phyloP scores from a whole-genome alignment of 306 rosid species.

The Canavalia ensiformis region DNA sequence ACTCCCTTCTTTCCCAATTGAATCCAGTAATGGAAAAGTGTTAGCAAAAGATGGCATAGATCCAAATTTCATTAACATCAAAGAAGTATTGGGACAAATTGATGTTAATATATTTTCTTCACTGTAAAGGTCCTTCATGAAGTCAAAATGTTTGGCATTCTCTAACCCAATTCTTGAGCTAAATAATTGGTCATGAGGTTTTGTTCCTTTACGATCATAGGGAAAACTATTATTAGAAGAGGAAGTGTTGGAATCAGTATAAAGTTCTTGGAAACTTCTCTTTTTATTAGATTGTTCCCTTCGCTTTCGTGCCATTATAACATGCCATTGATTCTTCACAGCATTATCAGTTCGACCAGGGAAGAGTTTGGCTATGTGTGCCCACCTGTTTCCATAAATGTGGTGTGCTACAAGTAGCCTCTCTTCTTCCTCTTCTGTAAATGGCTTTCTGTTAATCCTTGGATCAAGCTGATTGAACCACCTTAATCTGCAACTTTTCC shows the following conservation, averaged over 20 bases:
- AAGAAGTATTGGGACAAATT: constrained; percentile 31
- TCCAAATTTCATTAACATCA: constrained; percentile 56
- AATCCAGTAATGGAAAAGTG: constrained; percentile 20
- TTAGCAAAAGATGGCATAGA: constrained; percentile 35
- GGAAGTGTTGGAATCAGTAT: constrained; percentile 26
- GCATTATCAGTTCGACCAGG: constrained; percentile 82
- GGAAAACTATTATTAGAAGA: constrained; percentile 26
- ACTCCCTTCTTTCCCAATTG: constrained; percentile 45
- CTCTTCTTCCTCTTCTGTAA: constrained; percentile 74
- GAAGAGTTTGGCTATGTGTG: constrained; percentile 73
- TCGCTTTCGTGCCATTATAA: constrained; percentile 72
- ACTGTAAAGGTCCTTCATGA: constrained; percentile 39
- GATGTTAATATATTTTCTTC: constrained; percentile 41
- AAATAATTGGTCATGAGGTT: constrained; percentile 30
- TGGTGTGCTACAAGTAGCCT: constrained; percentile 71
- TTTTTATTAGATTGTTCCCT: constrained; percentile 73
- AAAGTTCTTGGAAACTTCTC: constrained; percentile 56
- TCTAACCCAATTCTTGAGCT: constrained; percentile 39
- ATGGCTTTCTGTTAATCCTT: constrained; percentile 71
- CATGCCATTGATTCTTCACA: constrained; percentile 86
- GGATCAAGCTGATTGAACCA: constrained; percentile 90
- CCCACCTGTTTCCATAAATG: constrained; percentile 80
- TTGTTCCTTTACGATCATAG: constrained; percentile 27
- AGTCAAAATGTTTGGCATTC: constrained; percentile 47
- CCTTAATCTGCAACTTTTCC: constrained; percentile 79